Conservation (phyloP, 768 basidiomycete species). For the Butyriboletus loyo region DNA sequence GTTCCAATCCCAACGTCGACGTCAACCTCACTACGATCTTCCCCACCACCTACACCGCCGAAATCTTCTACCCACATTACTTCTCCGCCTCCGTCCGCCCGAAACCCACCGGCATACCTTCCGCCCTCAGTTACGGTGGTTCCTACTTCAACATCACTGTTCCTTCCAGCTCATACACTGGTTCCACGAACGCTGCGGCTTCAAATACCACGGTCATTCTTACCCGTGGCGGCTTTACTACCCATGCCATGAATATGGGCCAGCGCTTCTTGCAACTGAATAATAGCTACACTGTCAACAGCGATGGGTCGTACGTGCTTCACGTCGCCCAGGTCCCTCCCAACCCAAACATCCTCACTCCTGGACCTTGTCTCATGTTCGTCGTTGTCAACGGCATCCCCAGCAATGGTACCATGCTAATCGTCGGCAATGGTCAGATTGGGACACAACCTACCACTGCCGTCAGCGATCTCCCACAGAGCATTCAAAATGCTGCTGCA, state of each 20-base stretch:
- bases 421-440: slow-evolving; percentile 76
- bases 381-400: slow-evolving; percentile 86
- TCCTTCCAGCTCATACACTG: slow-evolving; percentile 61
- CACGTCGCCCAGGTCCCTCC: slow-evolving; percentile 84
- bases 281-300: slow-evolving; percentile 79
- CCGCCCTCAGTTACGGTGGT: slow-evolving; percentile 80
- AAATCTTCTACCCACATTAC: slow-evolving; percentile 91
- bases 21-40: slow-evolving; percentile 62
- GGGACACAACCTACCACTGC: slow-evolving; percentile 56
- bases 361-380: slow-evolving; percentile 84
- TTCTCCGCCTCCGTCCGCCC: slow-evolving; percentile 73
- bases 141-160: slow-evolving; percentile 73
- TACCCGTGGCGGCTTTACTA: slow-evolving; percentile 80
- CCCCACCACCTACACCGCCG: slow-evolving; percentile 79
- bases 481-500: slow-evolving; percentile 42
- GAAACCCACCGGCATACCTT: slow-evolving; percentile 66
- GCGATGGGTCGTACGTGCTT: slow-evolving; percentile 69
- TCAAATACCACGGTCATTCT: slow-evolving; percentile 76
- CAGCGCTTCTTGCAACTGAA: slow-evolving; percentile 84
- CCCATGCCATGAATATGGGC: slow-evolving; percentile 88
- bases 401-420: slow-evolving; percentile 71
- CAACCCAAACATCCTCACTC: slow-evolving; percentile 83
- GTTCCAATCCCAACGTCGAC: slow-evolving; percentile 93
- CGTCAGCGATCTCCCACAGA: slow-evolving; percentile 29
- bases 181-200: slow-evolving; percentile 65